These are phyloP conservation scores for Heimioporus punctisporus DNA, from an alignment of 1,284 basidiomycete species.

Conservation along the genomic window DNA sequence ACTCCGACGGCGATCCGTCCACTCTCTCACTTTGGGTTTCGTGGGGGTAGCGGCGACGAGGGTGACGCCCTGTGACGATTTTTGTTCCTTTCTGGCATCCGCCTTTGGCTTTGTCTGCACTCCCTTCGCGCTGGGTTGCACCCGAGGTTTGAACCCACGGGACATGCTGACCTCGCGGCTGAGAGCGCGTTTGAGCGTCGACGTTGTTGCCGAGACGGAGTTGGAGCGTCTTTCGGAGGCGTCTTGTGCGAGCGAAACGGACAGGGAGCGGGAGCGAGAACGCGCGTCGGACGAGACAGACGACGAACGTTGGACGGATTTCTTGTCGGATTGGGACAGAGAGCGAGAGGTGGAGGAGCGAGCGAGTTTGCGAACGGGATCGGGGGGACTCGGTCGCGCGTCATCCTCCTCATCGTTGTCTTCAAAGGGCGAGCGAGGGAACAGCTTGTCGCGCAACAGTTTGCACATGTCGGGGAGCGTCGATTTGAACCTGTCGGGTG, in stretches of 20 bases:
- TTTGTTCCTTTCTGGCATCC: conserved; percentile 10
- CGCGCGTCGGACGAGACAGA: conserved; percentile 29
- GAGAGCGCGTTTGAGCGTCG: conserved; percentile 48
- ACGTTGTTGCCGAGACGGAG: conserved; percentile 33
- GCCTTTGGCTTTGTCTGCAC: conserved; percentile 3
- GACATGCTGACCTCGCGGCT: conserved; percentile 76
- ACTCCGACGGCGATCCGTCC: conserved; percentile 6
- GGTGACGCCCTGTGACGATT: conserved; percentile 38
- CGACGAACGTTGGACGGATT: conserved; percentile 18
- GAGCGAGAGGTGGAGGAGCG: conserved; percentile 17
- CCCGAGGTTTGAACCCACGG: conserved; percentile 53
- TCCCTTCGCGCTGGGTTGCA: conserved; percentile 13
- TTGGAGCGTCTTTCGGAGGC: conserved; percentile 48
- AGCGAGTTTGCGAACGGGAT: conserved; percentile 11
- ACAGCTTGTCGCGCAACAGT: conserved; percentile 68
- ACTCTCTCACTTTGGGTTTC: conserved; percentile 36
- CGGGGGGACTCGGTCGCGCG: conserved; percentile 3
- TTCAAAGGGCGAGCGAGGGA: conserved; percentile 59
- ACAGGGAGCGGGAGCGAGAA: conserved; percentile 64
- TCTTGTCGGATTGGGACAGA: conserved; percentile 14
- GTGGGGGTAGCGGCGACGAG: conserved; percentile 63
- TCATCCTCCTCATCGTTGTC: conserved; percentile 44
- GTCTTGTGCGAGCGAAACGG: conserved; percentile 58
- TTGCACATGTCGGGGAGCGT: conserved; percentile 54
- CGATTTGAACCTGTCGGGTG: conserved; percentile 53